A percentile compares a stretch with the other conserved stretches of the same genome.
Conservation (phyloP, 2,329 filamentous ascomycete genomes). For the Conoideocrella luteorostrata region DNA sequence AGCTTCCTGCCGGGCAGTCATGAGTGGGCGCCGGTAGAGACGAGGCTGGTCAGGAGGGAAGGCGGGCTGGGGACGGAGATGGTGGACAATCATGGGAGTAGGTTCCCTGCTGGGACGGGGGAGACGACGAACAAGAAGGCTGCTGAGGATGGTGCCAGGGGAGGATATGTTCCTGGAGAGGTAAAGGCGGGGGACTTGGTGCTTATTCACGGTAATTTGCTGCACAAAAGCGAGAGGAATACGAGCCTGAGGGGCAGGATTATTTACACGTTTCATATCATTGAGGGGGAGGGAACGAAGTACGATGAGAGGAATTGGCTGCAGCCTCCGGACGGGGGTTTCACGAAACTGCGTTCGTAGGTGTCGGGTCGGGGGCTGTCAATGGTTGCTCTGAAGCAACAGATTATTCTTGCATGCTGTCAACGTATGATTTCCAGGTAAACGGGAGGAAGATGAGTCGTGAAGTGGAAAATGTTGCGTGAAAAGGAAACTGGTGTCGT, state of each 20-base stretch:
- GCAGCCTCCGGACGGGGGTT: slow-evolving; percentile 74
- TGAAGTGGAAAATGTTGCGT: no score
- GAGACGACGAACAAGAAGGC: slow-evolving; percentile 31
- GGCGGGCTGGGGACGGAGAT: slow-evolving; percentile 58
- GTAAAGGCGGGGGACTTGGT: slow-evolving; percentile 88
- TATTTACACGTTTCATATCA: slow-evolving; percentile 97
- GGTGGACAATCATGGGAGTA: slow-evolving; percentile 58
- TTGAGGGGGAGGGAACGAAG: slow-evolving; percentile 65
- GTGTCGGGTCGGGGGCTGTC: no score
- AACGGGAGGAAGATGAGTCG: no score
- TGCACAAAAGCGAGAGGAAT: slow-evolving; percentile 97
- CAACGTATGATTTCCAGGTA: no score
- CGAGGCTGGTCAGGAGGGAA: slow-evolving; percentile 66
- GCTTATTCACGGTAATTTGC: slow-evolving; percentile 87
- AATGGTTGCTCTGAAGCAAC: no score
- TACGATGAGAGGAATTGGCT: slow-evolving; percentile 93
- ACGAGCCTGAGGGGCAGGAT: slow-evolving; percentile 77
- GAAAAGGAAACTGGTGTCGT: no score
- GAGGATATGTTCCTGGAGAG: slow-evolving; percentile 70
- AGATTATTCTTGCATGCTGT: no score
- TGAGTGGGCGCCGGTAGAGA: slow-evolving; percentile 60
- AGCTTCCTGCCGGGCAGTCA: slow-evolving; percentile 83
- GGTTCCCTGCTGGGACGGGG: slow-evolving; percentile 51
- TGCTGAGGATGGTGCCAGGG: slow-evolving; percentile 28
- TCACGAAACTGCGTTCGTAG: slow-evolving; percentile 58